Conservation (phyloP, 768 basidiomycete genomes). For the Leccinellum albellum region DNA sequence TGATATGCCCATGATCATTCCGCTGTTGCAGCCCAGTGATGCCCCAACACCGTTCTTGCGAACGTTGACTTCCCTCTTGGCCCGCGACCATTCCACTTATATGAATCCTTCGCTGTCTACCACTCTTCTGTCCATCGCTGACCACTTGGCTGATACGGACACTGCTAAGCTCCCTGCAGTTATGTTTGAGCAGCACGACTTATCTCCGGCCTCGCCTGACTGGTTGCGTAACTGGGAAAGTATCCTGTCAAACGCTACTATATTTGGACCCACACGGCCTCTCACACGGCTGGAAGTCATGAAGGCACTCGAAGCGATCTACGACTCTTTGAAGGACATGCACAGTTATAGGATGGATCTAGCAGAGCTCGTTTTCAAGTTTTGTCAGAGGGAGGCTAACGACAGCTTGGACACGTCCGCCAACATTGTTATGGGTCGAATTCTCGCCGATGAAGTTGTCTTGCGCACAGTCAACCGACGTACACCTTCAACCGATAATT, state of each 20-base stretch:
- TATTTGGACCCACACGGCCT: conserved; percentile 43
- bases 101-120: conserved; percentile 60
- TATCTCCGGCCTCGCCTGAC: conserved; percentile 66
- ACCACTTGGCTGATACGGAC: conserved; percentile 67
- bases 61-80: conserved; percentile 58
- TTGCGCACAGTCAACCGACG: conserved; percentile 45
- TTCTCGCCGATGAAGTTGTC: conserved; percentile 69
- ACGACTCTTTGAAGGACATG: conserved; percentile 69
- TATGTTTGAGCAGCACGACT: conserved; percentile 64
- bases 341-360: conserved; percentile 54
- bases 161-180: conserved; percentile 56
- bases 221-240: conserved; percentile 69
- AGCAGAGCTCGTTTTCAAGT: conserved; percentile 53
- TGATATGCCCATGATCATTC: conserved; percentile 44
- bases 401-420: conserved; percentile 25
- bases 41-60: conserved; percentile 61
- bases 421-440: conserved; percentile 45
- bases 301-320: conserved; percentile 53
- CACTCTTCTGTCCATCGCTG: conserved; percentile 60
- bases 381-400: conserved; percentile 38
- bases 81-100: conserved; percentile 55
- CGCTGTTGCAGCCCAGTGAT: conserved; percentile 50
- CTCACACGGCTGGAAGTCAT: conserved; percentile 55
- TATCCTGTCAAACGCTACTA: conserved; percentile 47
- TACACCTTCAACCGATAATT: conserved; percentile 7